Evolutionary conservation across 805 yeast genomes (phyloP).

Genomic region (Hanseniaspora jakobsenii): DNA sequence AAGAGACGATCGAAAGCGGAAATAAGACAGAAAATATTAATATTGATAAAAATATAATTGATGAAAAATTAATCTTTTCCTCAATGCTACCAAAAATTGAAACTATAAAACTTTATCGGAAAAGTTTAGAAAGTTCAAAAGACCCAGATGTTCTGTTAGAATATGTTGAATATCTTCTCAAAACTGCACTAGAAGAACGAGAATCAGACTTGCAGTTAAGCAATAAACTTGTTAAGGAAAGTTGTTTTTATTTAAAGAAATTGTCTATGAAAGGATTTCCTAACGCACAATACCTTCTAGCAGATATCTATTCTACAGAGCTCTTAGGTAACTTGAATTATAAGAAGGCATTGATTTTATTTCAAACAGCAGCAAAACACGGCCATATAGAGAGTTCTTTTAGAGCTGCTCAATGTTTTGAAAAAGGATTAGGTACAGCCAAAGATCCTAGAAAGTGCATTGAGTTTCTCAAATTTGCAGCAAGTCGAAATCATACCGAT

Average conservation of each 20-base stretch:
- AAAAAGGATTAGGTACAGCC: constrained; percentile 86
- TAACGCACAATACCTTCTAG: constrained; percentile 85
- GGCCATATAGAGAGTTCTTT: constrained; percentile 87
- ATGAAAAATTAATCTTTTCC: background rate
- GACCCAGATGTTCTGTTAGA: constrained; percentile 82
- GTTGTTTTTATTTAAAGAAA: constrained; percentile 53
- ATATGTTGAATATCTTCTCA: constrained; percentile 81
- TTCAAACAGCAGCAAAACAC: constrained; percentile 84
- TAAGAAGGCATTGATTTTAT: constrained; percentile 60
- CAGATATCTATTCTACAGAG: constrained; percentile 80
- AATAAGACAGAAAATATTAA: background rate
- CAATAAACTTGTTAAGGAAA: constrained; percentile 60
- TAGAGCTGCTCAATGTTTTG: constrained; percentile 81
- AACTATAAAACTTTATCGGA: constrained; percentile 42
- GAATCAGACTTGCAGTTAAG: constrained; percentile 24
- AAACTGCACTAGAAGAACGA: constrained; percentile 57
- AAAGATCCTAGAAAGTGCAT: constrained; percentile 78
- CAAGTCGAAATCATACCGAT: constrained; percentile 86
- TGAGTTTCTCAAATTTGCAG: constrained; percentile 74
- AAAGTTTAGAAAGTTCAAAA: constrained; percentile 43
- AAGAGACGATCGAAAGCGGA: too few species aligned
- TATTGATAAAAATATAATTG: background rate
- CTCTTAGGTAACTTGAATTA: constrained; percentile 70
- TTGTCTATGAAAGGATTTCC: constrained; percentile 68
- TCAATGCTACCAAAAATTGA: constrained; percentile 27